phyloP scores from a whole-genome alignment of 78 protist species.

The Monocercomonoides exilis region DNA sequence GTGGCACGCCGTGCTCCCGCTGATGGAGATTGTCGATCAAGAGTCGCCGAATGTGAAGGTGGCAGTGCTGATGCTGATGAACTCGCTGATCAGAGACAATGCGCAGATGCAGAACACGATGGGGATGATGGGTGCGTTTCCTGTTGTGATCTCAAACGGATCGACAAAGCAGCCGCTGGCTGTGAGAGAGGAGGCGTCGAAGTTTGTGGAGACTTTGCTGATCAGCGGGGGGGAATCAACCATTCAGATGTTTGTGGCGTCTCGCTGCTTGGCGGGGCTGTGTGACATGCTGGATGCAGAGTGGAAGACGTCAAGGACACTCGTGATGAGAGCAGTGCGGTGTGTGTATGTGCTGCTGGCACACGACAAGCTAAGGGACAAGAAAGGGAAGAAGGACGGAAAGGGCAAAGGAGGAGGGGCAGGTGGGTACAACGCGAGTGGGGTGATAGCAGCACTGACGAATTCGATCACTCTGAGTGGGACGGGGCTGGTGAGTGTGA shows the following conservation, averaged over 20 bases:
- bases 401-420: neutral
- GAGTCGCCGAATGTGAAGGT: neutral
- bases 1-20: slow-evolving; percentile 3
- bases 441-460: neutral
- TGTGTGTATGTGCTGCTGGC: neutral
- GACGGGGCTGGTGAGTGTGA: too few species aligned
- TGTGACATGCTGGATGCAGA: neutral
- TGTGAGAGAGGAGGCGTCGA: neutral
- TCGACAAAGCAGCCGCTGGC: neutral
- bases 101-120: neutral
- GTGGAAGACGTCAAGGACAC: neutral
- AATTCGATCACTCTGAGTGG: neutral
- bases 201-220: neutral
- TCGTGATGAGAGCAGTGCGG: neutral
- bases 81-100: neutral
- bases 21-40: neutral
- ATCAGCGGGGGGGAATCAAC: neutral
- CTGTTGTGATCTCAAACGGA: neutral
- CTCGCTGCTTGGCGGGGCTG: neutral
- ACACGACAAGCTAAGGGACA: neutral
- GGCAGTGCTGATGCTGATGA: neutral
- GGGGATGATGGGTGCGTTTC: neutral
- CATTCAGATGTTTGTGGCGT: slow-evolving; percentile 8
- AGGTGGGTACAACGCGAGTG: neutral
- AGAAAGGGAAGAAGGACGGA: neutral